Base-by-base conservation (phyloP, 176 grass and related monocot species). In the Dendrocalamus sinicus region DNA sequence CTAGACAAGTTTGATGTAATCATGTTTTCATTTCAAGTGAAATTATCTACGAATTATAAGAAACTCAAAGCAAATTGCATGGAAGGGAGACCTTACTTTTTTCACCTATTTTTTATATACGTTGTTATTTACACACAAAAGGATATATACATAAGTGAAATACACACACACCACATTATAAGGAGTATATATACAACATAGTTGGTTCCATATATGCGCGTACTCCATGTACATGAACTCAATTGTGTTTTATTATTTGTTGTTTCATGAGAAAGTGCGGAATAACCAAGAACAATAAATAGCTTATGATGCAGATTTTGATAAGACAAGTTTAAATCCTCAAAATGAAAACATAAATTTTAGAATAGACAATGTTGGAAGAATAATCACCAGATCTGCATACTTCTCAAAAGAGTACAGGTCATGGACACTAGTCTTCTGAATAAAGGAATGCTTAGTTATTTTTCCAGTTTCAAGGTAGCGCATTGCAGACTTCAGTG, bases 351-450 rank as follows among this genome's bases (percentile, higher is more conserved):
- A 65, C 5, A 20, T 20, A 79, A 50, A 16, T 66, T 22, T n/a
- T 15, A 41, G 13, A 53, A 8, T 17, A 48, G 15, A 61, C 13
- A 63, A 50, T 39, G 43, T 73, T 45, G 2, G 4, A 60, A 60
- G 53, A 61, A 45, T 2, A 81, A 16, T 81, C 67, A 91, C 86
- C 90, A 91, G 11, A 32, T 91, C 59, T n/a, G 82, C n/a, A 41
- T 22, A 72, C 22, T 66, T 85, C 46, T 85, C 77, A 70, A 91
- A 84, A 60, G 82, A 81, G 78, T 91, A 91, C 16, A 85, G 9
- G 19, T 88, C 90, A 67, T 88, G 63, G n/a, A 88, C 72, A 85
- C 77, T 85, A 67, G 59, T 81, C 46, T 40, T 84, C 58, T 74
- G 86, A 81, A 80, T 72, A 85, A 77, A 82, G 8, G 82, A 45